phyloP scores from a whole-genome alignment of 805 yeast species.

The Metschnikowia anglica region DNA sequence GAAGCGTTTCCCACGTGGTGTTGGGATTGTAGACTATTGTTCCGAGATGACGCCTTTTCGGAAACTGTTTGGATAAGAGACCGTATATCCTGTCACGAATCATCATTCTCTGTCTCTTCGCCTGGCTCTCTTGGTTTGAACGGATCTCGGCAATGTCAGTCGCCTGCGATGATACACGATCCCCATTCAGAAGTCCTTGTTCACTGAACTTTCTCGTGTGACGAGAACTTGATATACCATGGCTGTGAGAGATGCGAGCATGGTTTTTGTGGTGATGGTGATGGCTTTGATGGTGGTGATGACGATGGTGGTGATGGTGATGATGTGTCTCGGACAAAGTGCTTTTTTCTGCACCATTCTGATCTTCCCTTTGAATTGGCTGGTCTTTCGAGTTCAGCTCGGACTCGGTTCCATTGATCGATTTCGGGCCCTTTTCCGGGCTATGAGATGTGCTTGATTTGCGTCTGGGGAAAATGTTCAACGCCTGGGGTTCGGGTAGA shows the following conservation, averaged over 20 bases:
- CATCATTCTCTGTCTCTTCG: slow-evolving; percentile 13
- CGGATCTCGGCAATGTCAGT: not conserved
- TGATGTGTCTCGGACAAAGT: not conserved
- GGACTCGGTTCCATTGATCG: not conserved
- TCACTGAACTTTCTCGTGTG: not conserved
- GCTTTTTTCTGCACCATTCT: not conserved
- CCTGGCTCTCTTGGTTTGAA: not conserved
- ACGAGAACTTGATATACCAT: not conserved
- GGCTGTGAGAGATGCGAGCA: not conserved
- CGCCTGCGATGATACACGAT: not conserved
- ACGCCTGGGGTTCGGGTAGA: slow-evolving; percentile 12
- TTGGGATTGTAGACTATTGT: slow-evolving; percentile 51
- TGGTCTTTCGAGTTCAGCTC: not conserved
- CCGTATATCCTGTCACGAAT: slow-evolving; percentile 22
- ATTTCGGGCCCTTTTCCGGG: too few relatives aligned
- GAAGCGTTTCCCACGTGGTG: slow-evolving; percentile 48
- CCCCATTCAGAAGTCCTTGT: not conserved
- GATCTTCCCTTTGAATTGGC: not conserved
- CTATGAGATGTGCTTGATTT: not conserved
- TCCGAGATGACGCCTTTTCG: slow-evolving; percentile 30
- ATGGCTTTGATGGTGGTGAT: slow-evolving; percentile 16
- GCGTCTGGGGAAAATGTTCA: slow-evolving; percentile 7
- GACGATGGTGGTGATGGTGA: slow-evolving; percentile 5
- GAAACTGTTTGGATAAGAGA: slow-evolving; percentile 25
- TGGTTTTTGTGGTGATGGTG: slow-evolving; percentile 14